A percentile compares a stretch with the other conserved stretches of the same genome.
Evolutionary conservation across 441 rosid genomes (phyloP).

Genomic region (Pelargonium australe): DNA sequence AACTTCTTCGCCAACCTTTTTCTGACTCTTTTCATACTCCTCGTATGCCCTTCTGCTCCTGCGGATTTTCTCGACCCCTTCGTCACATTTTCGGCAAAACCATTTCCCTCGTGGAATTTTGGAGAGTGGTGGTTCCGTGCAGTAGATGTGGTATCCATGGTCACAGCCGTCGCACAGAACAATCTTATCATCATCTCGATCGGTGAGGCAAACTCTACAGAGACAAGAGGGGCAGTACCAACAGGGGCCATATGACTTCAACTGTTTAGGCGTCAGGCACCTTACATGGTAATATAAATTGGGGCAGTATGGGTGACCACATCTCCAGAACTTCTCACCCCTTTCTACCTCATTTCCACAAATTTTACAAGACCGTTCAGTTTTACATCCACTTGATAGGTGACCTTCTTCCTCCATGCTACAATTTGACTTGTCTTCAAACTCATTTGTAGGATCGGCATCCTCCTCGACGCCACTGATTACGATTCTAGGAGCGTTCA

Average conservation of each 20-base stretch:
- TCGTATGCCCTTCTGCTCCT: constrained; percentile 42
- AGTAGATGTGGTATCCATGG: constrained; percentile 79
- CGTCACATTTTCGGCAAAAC: constrained; percentile 70
- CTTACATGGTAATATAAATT: constrained; percentile 62
- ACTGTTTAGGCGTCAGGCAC: constrained; percentile 62
- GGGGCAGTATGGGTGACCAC: constrained; percentile 61
- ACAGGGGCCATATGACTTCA: constrained; percentile 43
- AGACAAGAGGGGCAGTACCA: constrained; percentile 97
- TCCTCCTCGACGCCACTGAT: constrained; percentile 26
- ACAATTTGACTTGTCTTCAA: constrained; percentile 42
- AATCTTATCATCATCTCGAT: constrained; percentile 67
- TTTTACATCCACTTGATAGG: constrained; percentile 20
- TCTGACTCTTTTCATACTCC: constrained; percentile 23
- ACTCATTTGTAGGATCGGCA: constrained; percentile 23
- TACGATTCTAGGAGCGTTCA: constrained; percentile 39
- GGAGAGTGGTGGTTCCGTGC: constrained; percentile 56
- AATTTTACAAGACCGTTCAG: constrained; percentile 37
- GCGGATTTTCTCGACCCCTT: constrained; percentile 45
- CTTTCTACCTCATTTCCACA: constrained; percentile 43
- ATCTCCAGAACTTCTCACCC: constrained; percentile 44
- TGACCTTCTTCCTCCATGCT: constrained; percentile 31
- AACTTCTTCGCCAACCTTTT: constrained; percentile 20
- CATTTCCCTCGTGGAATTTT: constrained; percentile 60
- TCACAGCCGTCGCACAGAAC: constrained; percentile 89
- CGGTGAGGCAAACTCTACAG: constrained; percentile 69